phyloP scores from a whole-genome alignment of 2,329 filamentous ascomycete species.

The Aspergillus sp. region DNA sequence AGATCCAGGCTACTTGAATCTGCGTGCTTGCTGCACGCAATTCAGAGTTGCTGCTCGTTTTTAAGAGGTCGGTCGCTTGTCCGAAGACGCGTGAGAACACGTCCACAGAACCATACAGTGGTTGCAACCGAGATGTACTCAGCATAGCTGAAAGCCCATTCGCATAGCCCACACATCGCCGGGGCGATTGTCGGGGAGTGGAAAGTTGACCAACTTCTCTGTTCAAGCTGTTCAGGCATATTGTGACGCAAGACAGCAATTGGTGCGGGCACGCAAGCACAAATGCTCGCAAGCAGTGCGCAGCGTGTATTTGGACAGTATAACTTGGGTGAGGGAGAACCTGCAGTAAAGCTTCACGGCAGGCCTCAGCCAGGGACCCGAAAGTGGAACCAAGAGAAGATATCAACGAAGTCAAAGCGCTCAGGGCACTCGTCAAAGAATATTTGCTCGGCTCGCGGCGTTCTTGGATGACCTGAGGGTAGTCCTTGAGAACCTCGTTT shows the following conservation, averaged over 20 bases:
- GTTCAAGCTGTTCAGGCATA: constrained; percentile 93
- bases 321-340: constrained; percentile 94
- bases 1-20: constrained; percentile 95
- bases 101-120: constrained; percentile 91
- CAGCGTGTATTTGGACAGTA: constrained; percentile 87
- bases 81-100: constrained; percentile 88
- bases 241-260: constrained; percentile 82
- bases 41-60: constrained; percentile 88
- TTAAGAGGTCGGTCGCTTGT: constrained; percentile 87
- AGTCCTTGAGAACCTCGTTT: constrained; percentile 89
- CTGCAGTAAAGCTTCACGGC: constrained; percentile 82
- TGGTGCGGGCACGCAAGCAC: constrained; percentile 90
- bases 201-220: constrained; percentile 78
- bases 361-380: constrained; percentile 73
- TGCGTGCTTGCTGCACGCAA: constrained; percentile 88
- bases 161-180: constrained; percentile 84
- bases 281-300: constrained; percentile 80
- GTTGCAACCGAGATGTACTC: constrained; percentile 82
- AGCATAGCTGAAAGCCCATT: constrained; percentile 88
- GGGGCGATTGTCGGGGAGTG: constrained; percentile 71
- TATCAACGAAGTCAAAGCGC: constrained; percentile 76
- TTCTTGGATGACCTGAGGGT: constrained; percentile 84
- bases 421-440: constrained; percentile 73
- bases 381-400: constrained; percentile 77
- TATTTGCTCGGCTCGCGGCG: constrained; percentile 86